Evolutionary conservation across 2,329 filamentous ascomycete genomes (phyloP).

Genomic region (Stachybotrys elegans): DNA sequence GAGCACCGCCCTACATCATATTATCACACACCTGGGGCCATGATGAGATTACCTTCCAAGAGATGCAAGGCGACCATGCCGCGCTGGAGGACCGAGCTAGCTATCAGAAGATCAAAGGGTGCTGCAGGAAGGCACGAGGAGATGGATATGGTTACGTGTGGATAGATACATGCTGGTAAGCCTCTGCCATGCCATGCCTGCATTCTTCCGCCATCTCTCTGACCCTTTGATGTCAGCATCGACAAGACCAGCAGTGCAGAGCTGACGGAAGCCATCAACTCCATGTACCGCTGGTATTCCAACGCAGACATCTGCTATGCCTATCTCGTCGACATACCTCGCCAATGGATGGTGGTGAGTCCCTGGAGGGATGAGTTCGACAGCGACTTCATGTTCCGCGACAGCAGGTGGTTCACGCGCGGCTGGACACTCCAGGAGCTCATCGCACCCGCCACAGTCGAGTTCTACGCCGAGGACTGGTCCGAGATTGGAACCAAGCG

Average conservation of each 20-base stretch:
- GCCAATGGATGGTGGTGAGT: neutral
- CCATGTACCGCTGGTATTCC: conserved; percentile 11
- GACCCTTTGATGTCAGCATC: too few species aligned
- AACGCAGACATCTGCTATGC: conserved; percentile 14
- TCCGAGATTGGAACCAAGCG: conserved; percentile 15
- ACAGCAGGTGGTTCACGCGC: conserved; percentile 16
- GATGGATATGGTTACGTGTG: neutral
- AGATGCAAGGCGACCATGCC: neutral
- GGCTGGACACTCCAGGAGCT: conserved; percentile 20
- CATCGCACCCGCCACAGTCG: conserved; percentile 13
- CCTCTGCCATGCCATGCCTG: too few species aligned
- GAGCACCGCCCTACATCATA: neutral
- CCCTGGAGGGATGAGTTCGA: conserved; percentile 8
- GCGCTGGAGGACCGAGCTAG: neutral
- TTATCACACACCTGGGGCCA: neutral
- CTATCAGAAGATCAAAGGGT: neutral
- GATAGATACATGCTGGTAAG: conserved; percentile 11
- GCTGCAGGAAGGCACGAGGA: neutral
- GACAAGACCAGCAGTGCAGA: conserved; percentile 14
- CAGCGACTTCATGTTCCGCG: too few species aligned
- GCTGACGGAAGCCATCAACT: conserved; percentile 12
- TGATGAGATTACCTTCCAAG: neutral
- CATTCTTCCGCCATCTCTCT: too few species aligned
- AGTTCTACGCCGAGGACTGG: conserved; percentile 17
- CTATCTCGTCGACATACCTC: conserved; percentile 12